These are phyloP conservation scores for Panaeolus papilionaceus DNA, from an alignment of 768 basidiomycete genomes.

Conservation along the genomic window DNA sequence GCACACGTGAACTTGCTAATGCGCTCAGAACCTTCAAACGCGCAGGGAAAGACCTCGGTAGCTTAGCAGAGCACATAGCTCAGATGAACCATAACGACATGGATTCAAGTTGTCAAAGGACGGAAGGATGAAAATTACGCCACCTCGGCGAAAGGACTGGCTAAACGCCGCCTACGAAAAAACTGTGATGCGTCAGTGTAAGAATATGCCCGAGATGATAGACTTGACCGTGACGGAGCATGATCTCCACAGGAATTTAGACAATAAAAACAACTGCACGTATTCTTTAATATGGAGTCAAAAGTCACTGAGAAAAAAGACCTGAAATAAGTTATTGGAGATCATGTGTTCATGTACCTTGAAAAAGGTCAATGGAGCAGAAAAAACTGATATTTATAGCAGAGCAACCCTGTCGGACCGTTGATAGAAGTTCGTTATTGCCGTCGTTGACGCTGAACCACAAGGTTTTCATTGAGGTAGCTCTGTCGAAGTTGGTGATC, in stretches of 20 bases:
- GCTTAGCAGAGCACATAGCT: background rate
- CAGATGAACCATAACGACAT: background rate
- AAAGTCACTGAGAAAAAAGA: conserved; percentile 1
- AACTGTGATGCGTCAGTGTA: background rate
- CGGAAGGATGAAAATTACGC: background rate
- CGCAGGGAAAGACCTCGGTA: conserved; percentile 6
- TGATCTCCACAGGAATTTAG: conserved; percentile 1
- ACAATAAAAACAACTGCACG: background rate
- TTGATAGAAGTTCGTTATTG: background rate
- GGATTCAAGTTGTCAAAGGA: background rate
- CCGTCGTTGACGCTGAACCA: background rate
- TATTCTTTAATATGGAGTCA: background rate
- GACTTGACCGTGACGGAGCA: conserved; percentile 9
- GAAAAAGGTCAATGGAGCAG: background rate
- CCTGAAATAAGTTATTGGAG: background rate
- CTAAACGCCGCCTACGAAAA: background rate
- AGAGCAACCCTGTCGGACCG: background rate
- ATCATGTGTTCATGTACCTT: background rate
- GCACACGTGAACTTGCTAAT: background rate
- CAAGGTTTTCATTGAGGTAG: background rate
- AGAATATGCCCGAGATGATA: background rate
- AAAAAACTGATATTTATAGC: background rate
- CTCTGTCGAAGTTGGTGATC: background rate
- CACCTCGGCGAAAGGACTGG: background rate
- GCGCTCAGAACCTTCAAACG: background rate